A percentile compares a stretch with the other conserved stretches of the same genome.
Conservation (phyloP, 2,329 filamentous ascomycete genomes). For the Calonectria hawksworthii region DNA sequence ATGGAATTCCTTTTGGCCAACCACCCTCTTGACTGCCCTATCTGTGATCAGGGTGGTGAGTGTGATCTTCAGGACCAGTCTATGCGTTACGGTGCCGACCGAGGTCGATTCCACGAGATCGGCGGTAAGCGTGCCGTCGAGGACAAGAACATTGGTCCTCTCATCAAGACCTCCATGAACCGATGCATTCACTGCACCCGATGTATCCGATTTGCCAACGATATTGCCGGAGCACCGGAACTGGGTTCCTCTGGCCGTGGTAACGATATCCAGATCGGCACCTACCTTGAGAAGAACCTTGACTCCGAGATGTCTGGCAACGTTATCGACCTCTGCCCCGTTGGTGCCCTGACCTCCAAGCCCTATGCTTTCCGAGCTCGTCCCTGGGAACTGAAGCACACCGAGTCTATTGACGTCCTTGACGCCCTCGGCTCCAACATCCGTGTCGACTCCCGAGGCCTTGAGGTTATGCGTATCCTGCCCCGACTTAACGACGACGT, state of each 20-base stretch:
- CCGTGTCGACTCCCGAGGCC: conserved; percentile 89
- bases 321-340: conserved; percentile 97
- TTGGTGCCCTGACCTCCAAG: conserved; percentile 96
- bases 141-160: conserved; percentile 98
- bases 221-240: conserved; percentile 95
- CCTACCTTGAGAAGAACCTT: conserved; percentile 94
- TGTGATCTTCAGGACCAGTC: conserved; percentile 99
- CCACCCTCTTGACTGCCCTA: conserved; percentile 94
- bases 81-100: conserved; percentile 97
- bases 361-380: conserved; percentile 97
- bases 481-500: conserved; percentile 97
- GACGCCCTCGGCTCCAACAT: conserved; percentile 96
- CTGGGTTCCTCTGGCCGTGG: conserved; percentile 94
- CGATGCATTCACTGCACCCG: conserved; percentile 99
- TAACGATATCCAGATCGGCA: conserved; percentile 98
- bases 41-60: conserved; percentile 99
- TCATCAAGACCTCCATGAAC: conserved; percentile 99
- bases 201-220: conserved; percentile 97
- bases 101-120: conserved; percentile 96
- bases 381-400: conserved; percentile 97
- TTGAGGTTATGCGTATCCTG: conserved; percentile 95
- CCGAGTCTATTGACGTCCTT: conserved; percentile 94
- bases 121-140: conserved; percentile 97
- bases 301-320: conserved; percentile 97
- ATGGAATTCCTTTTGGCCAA: conserved; percentile 99